phyloP scores from a whole-genome alignment of 108 stramenopile genomes.

The Cyclotella kingstonii region DNA sequence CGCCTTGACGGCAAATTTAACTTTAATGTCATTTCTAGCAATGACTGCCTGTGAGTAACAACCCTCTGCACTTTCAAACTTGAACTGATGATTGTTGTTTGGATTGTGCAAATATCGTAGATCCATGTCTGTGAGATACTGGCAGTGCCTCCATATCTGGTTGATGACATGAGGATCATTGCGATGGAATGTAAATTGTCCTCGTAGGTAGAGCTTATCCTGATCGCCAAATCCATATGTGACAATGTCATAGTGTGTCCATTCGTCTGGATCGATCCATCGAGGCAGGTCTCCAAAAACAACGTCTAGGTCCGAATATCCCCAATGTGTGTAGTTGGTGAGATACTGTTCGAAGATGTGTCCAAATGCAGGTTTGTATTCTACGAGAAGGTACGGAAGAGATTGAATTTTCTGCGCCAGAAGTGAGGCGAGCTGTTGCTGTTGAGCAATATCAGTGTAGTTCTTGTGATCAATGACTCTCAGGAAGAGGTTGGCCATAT shows the following conservation, averaged over 20 bases:
- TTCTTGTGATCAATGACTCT: slow-evolving; percentile 53
- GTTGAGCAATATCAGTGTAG: no score
- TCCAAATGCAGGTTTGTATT: slow-evolving; percentile 93
- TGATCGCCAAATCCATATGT: slow-evolving; percentile 94
- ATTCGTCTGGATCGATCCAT: slow-evolving; percentile 82
- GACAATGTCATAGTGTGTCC: slow-evolving; percentile 84
- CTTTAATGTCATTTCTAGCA: slow-evolving; percentile 59
- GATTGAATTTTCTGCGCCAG: slow-evolving; percentile 45
- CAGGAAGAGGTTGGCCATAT: slow-evolving; percentile 44
- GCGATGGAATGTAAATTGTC: slow-evolving; percentile 92
- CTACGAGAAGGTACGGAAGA: slow-evolving; percentile 87
- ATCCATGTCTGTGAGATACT: slow-evolving; percentile 80
- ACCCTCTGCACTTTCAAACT: slow-evolving; percentile 90
- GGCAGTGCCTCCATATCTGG: slow-evolving; percentile 84
- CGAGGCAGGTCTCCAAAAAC: slow-evolving; percentile 85
- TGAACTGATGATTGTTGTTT: slow-evolving; percentile 28
- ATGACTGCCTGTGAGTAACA: slow-evolving; percentile 86
- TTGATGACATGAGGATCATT: slow-evolving; percentile 69
- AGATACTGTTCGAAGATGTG: slow-evolving; percentile 85
- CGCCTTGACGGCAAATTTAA: slow-evolving; percentile 90
- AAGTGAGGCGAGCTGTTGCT: slow-evolving; percentile 42
- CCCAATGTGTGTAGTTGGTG: slow-evolving; percentile 86
- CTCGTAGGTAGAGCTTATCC: slow-evolving; percentile 83
- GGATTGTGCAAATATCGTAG: slow-evolving; percentile 58
- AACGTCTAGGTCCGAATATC: slow-evolving; percentile 92